These are phyloP conservation scores for Pythium rhizo-oryzae DNA, from an alignment of 352 stramenopile genomes.

Conservation along the genomic window DNA sequence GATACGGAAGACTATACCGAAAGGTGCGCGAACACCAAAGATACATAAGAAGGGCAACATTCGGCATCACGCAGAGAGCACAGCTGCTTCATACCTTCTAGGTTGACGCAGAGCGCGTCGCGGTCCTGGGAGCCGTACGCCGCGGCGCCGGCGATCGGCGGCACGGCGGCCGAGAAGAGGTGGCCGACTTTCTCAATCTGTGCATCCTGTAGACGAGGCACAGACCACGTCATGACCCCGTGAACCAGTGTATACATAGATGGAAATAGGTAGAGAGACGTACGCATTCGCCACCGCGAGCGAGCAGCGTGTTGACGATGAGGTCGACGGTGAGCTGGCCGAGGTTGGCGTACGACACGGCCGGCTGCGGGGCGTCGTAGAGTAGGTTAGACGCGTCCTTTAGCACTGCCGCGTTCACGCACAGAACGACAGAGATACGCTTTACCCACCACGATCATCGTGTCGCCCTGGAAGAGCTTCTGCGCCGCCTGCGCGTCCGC, in stretches of 20 bases:
- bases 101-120: constrained; percentile 67
- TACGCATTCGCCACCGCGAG: constrained; percentile 49
- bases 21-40: not conserved
- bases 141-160: constrained; percentile 60
- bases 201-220: constrained; percentile 28
- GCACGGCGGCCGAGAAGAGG: constrained; percentile 59
- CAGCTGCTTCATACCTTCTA: constrained; percentile 61
- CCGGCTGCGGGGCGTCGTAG: constrained; percentile 41
- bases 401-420: too few species aligned
- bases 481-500: constrained; percentile 33
- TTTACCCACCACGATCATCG: constrained; percentile 54
- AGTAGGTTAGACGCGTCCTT: not conserved
- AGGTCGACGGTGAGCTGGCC: constrained; percentile 81
- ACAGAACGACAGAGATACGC: not conserved
- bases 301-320: constrained; percentile 73
- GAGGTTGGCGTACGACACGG: constrained; percentile 81
- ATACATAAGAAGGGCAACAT: not conserved
- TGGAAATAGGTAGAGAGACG: not conserved
- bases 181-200: constrained; percentile 53
- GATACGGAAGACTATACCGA: constrained; percentile 63
- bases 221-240: not conserved
- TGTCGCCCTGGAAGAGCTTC: constrained; percentile 55
- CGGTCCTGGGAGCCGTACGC: constrained; percentile 51
- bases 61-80: not conserved
- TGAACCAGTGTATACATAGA: not conserved